These are phyloP conservation scores for Cladosporium colombiae DNA, from an alignment of 2,329 filamentous ascomycete species.

Conservation along the genomic window DNA sequence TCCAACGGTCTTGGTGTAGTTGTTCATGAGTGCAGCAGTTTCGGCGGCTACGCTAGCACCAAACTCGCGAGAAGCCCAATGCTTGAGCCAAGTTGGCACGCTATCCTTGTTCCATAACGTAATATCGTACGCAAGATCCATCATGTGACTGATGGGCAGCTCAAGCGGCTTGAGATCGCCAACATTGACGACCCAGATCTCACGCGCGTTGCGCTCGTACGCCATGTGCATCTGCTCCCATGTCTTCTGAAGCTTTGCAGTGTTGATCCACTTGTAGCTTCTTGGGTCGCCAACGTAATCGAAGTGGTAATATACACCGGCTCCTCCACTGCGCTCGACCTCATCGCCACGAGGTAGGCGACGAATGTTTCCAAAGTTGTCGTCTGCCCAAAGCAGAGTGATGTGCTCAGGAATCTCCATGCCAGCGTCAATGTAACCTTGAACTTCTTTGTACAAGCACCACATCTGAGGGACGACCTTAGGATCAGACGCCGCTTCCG, in stretches of 20 bases:
- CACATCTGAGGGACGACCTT: conserved; percentile 65
- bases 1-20: conserved; percentile 59
- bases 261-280: conserved; percentile 62
- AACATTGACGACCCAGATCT: conserved; percentile 69
- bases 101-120: conserved; percentile 58
- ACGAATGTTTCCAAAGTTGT: conserved; percentile 63
- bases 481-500: conserved; percentile 50
- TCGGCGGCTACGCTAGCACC: conserved; percentile 49
- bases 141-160: conserved; percentile 66
- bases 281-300: conserved; percentile 64
- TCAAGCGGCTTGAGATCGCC: conserved; percentile 67
- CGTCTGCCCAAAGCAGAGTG: conserved; percentile 68
- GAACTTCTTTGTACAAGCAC: conserved; percentile 75
- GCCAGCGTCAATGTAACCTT: conserved; percentile 66
- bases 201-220: conserved; percentile 58
- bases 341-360: conserved; percentile 63
- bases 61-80: conserved; percentile 62
- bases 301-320: conserved; percentile 68
- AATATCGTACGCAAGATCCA: conserved; percentile 68
- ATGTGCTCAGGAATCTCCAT: conserved; percentile 65
- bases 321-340: conserved; percentile 60
- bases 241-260: conserved; percentile 64
- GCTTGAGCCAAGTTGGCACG: conserved; percentile 57
- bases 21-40: conserved; percentile 55
- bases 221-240: conserved; percentile 67